Base-by-base conservation (phyloP, 768 basidiomycete species). In the Suillus tomentosus region DNA sequence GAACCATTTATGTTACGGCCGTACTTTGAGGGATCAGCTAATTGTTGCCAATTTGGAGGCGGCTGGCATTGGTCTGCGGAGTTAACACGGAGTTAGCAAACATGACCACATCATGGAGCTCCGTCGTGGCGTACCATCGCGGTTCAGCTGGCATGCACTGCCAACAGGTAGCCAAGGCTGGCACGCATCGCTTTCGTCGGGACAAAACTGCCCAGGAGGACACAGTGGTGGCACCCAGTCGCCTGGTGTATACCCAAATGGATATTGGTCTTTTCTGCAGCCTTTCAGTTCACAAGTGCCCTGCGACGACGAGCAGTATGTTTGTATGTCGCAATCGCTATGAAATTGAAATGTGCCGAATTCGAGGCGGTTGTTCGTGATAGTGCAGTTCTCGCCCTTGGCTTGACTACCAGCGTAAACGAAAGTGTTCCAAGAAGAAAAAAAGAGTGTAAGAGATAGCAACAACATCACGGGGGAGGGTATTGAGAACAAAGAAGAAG, bases 1-100 rank as follows among this genome's bases (percentile, higher is more conserved):
- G 91, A 86, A 36, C 94, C 94, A 70, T 96, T 93, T 66, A 87
- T 79, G 74, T 95, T 90, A 47, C 86, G 84, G 43, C 90, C 88
- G 24, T 85, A 83, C 22, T 87, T 86, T 45, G 82, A 84, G 17
- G 75, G 82, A 69, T 95, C 92, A 14, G 81, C 79, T 27, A 91
- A 80, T 10, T 89, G 84, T 62, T 75, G 75, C 69, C 78, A 85
- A 71, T 94, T 89, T 5, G 86, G 82, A 7, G 93, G 91, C 0
- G 80, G 79, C 70, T 83, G 79, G 70, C 94, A 95, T 77, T 94
- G 83, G 69, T 96, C 95, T 95, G 69, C 0, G 64, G 13, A 19
- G 7, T n/a, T 51, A 43, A 65, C 42, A 31, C 9, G 27, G 55
- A 61, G 60, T 47, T 43, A 31, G 57, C 56, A 43, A 55, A 53